Evolutionary conservation across 2,329 filamentous ascomycete species (phyloP), one percentile per base, ranked within the genome.

Genomic region (Colletotrichum cordylinicola): DNA sequence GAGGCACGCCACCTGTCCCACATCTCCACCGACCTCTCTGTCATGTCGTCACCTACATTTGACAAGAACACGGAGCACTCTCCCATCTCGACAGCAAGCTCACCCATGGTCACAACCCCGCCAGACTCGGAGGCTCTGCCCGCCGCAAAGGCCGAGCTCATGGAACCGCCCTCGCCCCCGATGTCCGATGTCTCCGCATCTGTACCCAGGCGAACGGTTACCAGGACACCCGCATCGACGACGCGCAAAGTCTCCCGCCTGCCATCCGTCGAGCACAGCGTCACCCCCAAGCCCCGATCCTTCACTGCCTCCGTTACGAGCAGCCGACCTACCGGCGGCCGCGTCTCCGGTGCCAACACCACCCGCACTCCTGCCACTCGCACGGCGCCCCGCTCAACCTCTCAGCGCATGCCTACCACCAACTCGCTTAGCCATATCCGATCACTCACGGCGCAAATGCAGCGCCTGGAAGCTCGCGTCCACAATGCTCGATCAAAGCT

Each of bases 381-480:
- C n/a, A 85, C 86, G 13, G 79, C 85, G 6, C 81, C 80, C 81
- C 88, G 86, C 77, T 87, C 86, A 77, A 81, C 86, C 27, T 86
- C 87, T 21, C 85, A 90, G 79, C 88, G 86, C 76, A 79, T 92
- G 52, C 90, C 91, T 31, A 87, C 88, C 69, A 93, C 89, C 77
- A 92, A 88, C 77, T 98, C 97, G 3, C 91, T 99, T 66, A 94
- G 94, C 79, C 97, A 99, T 83, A 98, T 99, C 81, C 95, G 96
- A 78, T 94, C 94, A 35, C 92, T 99, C 78, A 98, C 98, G 74
- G 96, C 95, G 33, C 97, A 98, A 86, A 98, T 98, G 96, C 95
- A 98, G 85, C 95, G 95, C 79, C 93, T 99, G 77, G 97, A 98
- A 84, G 95, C 97, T 78, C 92, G 97, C 60, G 96, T 99, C 12